phyloP scores from a whole-genome alignment of 345 rosid genomes.

The Moricandia moricandioides region DNA sequence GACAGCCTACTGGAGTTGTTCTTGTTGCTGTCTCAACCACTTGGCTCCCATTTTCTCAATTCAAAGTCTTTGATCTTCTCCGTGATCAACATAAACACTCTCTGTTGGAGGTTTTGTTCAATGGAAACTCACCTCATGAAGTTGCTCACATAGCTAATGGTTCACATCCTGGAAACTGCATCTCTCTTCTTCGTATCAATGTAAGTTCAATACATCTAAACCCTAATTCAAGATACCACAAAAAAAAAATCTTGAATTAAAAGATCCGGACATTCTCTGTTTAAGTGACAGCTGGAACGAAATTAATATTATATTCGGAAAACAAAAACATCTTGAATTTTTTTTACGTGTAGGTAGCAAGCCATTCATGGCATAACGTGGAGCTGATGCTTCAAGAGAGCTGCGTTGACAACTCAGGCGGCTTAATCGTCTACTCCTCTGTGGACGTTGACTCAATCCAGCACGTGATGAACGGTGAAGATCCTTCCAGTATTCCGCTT shows the following conservation, averaged over 20 bases:
- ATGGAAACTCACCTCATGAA: slow-evolving; percentile 83
- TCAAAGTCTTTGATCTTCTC: slow-evolving; percentile 68
- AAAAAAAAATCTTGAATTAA: not conserved
- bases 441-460: slow-evolving; percentile 70
- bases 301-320: not conserved
- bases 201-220: slow-evolving; percentile 36
- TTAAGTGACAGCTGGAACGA: no score
- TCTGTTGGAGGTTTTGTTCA: slow-evolving; percentile 73
- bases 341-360: slow-evolving; percentile 50
- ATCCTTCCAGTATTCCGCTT: slow-evolving; percentile 71
- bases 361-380: slow-evolving; percentile 81
- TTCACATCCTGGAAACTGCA: slow-evolving; percentile 91
- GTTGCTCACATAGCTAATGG: slow-evolving; percentile 95
- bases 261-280: no score
- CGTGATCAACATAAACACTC: slow-evolving; percentile 72
- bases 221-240: not conserved
- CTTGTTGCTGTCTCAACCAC: slow-evolving; percentile 81
- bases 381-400: slow-evolving; percentile 94
- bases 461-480: slow-evolving; percentile 75
- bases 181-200: slow-evolving; percentile 88
- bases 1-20: slow-evolving; percentile 81
- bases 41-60: slow-evolving; percentile 74
- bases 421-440: slow-evolving; percentile 73
- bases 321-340: not conserved
- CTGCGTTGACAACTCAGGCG: slow-evolving; percentile 74